Base-by-base conservation (phyloP, 805 yeast species). In the Metschnikowia amazonensis region DNA sequence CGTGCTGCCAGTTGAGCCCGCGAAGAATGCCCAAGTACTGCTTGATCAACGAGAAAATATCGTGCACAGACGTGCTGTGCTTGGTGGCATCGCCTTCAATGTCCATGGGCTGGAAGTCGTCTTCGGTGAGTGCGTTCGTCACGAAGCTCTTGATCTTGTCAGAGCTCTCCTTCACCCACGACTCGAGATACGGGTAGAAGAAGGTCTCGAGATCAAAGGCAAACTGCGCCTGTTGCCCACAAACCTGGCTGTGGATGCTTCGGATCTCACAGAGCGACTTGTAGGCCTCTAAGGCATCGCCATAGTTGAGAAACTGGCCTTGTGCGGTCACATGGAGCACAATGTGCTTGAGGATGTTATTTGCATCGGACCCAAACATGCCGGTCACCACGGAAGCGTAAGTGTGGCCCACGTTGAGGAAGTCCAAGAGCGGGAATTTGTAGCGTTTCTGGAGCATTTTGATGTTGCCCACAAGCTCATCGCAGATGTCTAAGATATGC, bases 1-100 rank as follows among this genome's bases (percentile, higher is more conserved):
- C 75, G 58, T 86, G 73, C 13, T 67, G 64, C 97, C 97, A 90
- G 16, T 76, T 67, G 35, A 87, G 73, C 3, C 72, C 73, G 13
- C 71, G 71, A 36, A 90, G 66, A n/a, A 86, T 70, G 4, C 69
- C 64, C 17, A 86, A 59, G 10, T 80, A 75, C 43, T 81, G 81
- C 47, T 76, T 75, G 29, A 86, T 73, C 60, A 86, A 70, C 8
- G 79, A 72, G 60, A 85, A 84, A 11, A 85, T 74, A 59, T 86
- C 94, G 18, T 76, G 59, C 1, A 84, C 86, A 0, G 92, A 85
- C 2, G 79, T 68, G 49, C 88, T 81, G 56, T 72, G 66, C 44
- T 68, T 68, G 49, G 68, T 67, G 1, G 63, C 67, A 36, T 71
- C 68, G 1, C 61, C 67, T 1, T 65, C 60, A 17, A 67, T 45